These are phyloP conservation scores for Fusarium virguliforme DNA, from an alignment of 2,329 filamentous ascomycete genomes.

Conservation along the genomic window DNA sequence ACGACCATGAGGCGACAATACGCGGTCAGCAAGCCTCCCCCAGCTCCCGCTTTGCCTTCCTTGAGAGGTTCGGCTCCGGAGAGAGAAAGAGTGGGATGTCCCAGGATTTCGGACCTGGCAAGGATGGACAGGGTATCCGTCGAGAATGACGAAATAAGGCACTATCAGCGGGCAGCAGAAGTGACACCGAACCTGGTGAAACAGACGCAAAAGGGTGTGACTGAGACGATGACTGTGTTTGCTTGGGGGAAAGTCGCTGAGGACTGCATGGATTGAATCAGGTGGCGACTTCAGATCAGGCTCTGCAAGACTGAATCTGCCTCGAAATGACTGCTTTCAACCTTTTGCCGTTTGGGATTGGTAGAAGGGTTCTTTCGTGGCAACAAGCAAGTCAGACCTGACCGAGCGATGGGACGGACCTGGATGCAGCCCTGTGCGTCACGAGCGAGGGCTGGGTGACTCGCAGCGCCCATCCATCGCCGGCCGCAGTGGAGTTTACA, in stretches of 20 bases:
- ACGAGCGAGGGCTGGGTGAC: constrained; percentile 40
- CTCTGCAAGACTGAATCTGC: background rate
- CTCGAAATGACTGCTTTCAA: constrained; percentile 14
- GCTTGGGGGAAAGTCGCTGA: constrained; percentile 17
- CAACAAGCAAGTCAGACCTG: constrained; percentile 18
- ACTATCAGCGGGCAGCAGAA: constrained; percentile 12
- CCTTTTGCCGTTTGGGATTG: constrained; percentile 1
- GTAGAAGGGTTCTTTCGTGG: background rate
- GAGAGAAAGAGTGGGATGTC: constrained; percentile 7
- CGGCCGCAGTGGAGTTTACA: background rate
- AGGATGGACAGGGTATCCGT: constrained; percentile 18
- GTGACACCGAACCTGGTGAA: background rate
- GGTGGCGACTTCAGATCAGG: constrained; percentile 18
- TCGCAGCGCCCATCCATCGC: constrained; percentile 23
- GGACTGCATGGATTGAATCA: constrained; percentile 22
- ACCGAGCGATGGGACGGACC: constrained; percentile 12
- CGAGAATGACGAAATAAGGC: constrained; percentile 29
- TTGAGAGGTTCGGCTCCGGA: constrained; percentile 19
- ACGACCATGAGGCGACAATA: background rate
- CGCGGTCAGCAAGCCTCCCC: background rate
- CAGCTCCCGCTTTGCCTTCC: background rate
- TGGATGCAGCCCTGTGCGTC: constrained; percentile 35
- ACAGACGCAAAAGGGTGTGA: background rate
- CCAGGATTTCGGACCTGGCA: background rate
- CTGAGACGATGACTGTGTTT: background rate